Evolutionary conservation across 441 rosid species (phyloP).

Genomic region (Capsella rubella): DNA sequence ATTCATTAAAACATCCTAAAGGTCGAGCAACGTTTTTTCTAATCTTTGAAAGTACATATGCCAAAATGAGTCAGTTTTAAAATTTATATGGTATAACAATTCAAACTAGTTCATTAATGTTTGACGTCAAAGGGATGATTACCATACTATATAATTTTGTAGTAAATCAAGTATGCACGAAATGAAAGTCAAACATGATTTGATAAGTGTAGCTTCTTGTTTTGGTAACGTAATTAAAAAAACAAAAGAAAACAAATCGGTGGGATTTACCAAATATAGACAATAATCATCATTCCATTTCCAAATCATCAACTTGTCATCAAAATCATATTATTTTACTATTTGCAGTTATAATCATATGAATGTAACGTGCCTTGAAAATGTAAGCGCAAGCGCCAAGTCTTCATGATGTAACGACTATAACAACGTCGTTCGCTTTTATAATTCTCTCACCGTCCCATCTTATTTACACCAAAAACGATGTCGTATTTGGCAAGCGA

Average conservation of each 20-base stretch:
- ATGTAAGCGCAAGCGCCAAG: background rate
- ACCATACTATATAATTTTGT: background rate
- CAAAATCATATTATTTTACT: background rate
- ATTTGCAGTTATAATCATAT: no score
- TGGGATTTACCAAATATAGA: constrained; percentile 33
- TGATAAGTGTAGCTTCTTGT: constrained; percentile 32
- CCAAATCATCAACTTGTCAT: constrained; percentile 2
- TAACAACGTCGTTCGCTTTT: background rate
- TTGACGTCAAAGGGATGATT: constrained; percentile 14
- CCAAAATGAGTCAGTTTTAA: no score
- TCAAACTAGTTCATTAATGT: background rate
- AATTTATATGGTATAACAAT: no score
- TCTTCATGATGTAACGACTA: background rate
- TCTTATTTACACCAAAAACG: no score
- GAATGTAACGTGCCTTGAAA: background rate
- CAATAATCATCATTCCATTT: constrained; percentile 3
- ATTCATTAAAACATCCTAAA: no score
- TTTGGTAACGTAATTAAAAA: constrained; percentile 20
- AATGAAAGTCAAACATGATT: constrained; percentile 33
- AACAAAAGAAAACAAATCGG: background rate
- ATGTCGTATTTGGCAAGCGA: no score
- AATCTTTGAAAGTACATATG: no score
- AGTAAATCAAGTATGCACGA: background rate
- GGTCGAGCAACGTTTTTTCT: no score
- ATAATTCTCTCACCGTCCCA: background rate